Conservation (phyloP, 352 stramenopile genomes). For the Phytophthora citrophthora region DNA sequence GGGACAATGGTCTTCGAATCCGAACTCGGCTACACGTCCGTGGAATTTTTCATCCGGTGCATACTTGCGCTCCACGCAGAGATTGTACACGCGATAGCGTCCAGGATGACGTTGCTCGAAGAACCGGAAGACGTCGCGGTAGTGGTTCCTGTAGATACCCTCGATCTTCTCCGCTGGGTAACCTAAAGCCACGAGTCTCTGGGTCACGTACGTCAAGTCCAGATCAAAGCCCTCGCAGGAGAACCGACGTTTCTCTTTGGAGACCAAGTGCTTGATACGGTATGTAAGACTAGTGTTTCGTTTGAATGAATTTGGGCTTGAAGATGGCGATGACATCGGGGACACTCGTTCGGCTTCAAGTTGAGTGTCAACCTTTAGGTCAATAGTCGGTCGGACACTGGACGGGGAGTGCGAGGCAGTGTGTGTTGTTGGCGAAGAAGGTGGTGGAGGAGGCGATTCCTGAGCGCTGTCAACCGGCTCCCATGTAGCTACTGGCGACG, state of each 20-base stretch:
- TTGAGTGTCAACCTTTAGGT: slow-evolving; percentile 31
- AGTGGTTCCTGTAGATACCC: slow-evolving; percentile 90
- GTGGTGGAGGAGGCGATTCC: slow-evolving; percentile 12
- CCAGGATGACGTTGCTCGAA: slow-evolving; percentile 83
- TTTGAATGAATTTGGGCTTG: slow-evolving; percentile 25
- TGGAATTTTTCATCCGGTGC: slow-evolving; percentile 79
- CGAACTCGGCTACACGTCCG: slow-evolving; percentile 72
- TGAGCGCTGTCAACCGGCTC: neutral
- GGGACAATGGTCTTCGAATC: slow-evolving; percentile 90
- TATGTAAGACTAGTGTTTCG: slow-evolving; percentile 43
- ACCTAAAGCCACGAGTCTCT: slow-evolving; percentile 87
- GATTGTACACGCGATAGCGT: slow-evolving; percentile 92
- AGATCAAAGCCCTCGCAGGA: slow-evolving; percentile 91
- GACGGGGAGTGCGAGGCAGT: slow-evolving; percentile 7
- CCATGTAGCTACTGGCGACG: slow-evolving; percentile 25
- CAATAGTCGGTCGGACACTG: slow-evolving; percentile 14
- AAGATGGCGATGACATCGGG: slow-evolving; percentile 19
- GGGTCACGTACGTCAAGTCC: slow-evolving; percentile 92
- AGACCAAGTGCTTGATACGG: slow-evolving; percentile 86
- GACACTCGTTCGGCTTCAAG: slow-evolving; percentile 17
- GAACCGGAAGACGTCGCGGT: slow-evolving; percentile 91
- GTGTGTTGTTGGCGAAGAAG: slow-evolving; percentile 20
- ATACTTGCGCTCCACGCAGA: slow-evolving; percentile 89
- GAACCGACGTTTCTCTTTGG: slow-evolving; percentile 91
- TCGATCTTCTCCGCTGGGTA: slow-evolving; percentile 91